phyloP scores from a whole-genome alignment of 2,329 filamentous ascomycete genomes.

The Purpureocillium takamizusanense region DNA sequence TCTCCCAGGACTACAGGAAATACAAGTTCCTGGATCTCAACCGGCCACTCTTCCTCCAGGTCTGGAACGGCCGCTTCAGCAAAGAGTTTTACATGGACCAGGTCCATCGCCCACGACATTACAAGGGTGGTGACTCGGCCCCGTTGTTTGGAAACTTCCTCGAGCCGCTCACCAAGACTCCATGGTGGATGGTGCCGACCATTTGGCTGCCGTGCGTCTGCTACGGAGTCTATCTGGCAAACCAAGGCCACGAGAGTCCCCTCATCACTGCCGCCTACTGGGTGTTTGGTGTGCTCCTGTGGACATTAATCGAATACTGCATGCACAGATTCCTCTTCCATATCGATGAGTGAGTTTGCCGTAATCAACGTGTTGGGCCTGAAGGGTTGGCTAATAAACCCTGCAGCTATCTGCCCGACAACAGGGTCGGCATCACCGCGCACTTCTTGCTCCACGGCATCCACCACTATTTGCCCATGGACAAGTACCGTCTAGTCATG shows the following conservation, averaged over 20 bases:
- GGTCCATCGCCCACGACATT: constrained; percentile 90
- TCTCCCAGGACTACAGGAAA: constrained; percentile 65
- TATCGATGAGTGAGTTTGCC: constrained; percentile 81
- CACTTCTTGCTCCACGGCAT: constrained; percentile 96
- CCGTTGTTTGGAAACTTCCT: constrained; percentile 96
- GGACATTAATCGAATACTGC: constrained; percentile 84
- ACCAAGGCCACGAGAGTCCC: constrained; percentile 45
- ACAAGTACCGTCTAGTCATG: constrained; percentile 95
- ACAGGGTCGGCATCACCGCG: constrained; percentile 72
- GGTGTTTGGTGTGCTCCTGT: constrained; percentile 62
- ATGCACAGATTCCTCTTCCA: constrained; percentile 92
- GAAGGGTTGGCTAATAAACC: constrained; percentile 16
- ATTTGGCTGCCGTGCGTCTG: constrained; percentile 75
- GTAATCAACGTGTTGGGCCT: constrained; percentile 10
- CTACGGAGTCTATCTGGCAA: constrained; percentile 63
- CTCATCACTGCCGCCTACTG: constrained; percentile 52
- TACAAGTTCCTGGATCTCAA: constrained; percentile 92
- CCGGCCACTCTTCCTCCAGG: constrained; percentile 75
- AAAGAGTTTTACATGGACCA: constrained; percentile 98
- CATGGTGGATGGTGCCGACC: constrained; percentile 83
- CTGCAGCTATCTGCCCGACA: constrained; percentile 75
- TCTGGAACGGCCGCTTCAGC: constrained; percentile 79
- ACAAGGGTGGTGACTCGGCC: constrained; percentile 85
- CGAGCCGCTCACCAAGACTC: constrained; percentile 91
- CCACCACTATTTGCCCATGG: constrained; percentile 99